phyloP scores from a whole-genome alignment of 495 filamentous ascomycete genomes.

The Friedmanniomyces endolithicus region DNA sequence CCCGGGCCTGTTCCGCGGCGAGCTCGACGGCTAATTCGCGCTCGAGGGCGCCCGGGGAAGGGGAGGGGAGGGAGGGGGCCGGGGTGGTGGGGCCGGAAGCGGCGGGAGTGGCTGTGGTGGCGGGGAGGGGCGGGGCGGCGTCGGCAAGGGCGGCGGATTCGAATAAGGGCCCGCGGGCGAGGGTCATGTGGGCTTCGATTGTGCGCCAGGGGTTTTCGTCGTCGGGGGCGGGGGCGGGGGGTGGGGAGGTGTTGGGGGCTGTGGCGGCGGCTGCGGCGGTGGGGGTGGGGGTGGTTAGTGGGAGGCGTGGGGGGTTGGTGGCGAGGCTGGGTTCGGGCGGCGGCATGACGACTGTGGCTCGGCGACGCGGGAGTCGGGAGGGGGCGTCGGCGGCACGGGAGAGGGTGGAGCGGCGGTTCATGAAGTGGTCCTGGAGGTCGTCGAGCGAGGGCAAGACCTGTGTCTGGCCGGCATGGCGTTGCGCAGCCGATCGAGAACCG shows the following conservation, averaged over 20 bases:
- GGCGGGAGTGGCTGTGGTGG: neutral
- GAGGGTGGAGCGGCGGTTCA: neutral
- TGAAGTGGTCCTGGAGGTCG: neutral
- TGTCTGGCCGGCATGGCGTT: neutral
- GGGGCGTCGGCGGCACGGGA: neutral
- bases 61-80: neutral
- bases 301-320: neutral
- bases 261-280: neutral
- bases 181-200: slow-evolving; percentile 33
- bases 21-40: slow-evolving; percentile 6
- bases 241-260: neutral
- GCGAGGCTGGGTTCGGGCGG: slow-evolving; percentile 6
- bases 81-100: too few relatives aligned
- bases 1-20: slow-evolving; percentile 8
- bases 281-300: neutral
- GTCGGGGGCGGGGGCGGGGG: neutral
- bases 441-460: neutral
- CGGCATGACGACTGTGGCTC: slow-evolving; percentile 21
- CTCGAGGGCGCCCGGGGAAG: neutral
- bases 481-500: slow-evolving; percentile 2
- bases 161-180: slow-evolving; percentile 24
- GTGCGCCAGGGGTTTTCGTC: slow-evolving; percentile 34
- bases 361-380: slow-evolving; percentile 23
- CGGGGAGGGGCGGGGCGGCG: slow-evolving; percentile 10
- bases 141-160: slow-evolving; percentile 17